phyloP scores from a whole-genome alignment of 2,329 filamentous ascomycete species.

The Westerdykella sp. region DNA sequence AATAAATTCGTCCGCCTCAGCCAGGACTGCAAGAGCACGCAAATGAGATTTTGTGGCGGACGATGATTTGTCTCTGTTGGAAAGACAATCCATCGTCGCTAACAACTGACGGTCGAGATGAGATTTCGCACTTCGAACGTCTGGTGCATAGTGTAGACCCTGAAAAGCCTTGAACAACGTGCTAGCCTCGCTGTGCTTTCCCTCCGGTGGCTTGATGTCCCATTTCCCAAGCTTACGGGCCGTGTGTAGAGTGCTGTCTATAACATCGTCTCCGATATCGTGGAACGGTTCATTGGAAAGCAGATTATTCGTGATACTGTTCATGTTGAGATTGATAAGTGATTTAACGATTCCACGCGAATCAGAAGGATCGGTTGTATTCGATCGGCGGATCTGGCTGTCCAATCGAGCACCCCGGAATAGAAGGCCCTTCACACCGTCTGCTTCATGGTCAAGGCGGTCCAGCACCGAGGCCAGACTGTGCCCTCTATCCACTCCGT shows the following conservation, averaged over 20 bases:
- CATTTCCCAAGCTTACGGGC: conserved; percentile 82
- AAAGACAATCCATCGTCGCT: conserved; percentile 39
- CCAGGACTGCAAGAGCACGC: conserved; percentile 58
- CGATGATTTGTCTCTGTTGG: conserved; percentile 20
- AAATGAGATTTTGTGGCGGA: conserved; percentile 20
- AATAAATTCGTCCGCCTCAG: conserved; percentile 75
- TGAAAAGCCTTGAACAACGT: conserved; percentile 78
- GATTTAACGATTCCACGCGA: conserved; percentile 67
- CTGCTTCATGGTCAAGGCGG: conserved; percentile 80
- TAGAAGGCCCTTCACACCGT: conserved; percentile 78
- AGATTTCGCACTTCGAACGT: conserved; percentile 48
- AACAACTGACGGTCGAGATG: conserved; percentile 58
- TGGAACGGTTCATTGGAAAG: conserved; percentile 60
- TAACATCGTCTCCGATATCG: conserved; percentile 51
- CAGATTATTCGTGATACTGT: conserved; percentile 77
- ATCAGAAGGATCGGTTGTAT: conserved; percentile 53
- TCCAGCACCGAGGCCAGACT: conserved; percentile 72
- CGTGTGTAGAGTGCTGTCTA: conserved; percentile 70
- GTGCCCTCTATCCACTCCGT: conserved; percentile 75
- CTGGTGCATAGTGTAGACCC: conserved; percentile 62
- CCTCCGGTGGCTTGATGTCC: conserved; percentile 72
- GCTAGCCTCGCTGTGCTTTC: conserved; percentile 57
- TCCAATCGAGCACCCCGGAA: conserved; percentile 91
- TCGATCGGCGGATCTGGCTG: conserved; percentile 63
- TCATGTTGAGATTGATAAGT: conserved; percentile 72